Conservation (phyloP, 495 filamentous ascomycete species). For the Chaetomium fimeti region DNA sequence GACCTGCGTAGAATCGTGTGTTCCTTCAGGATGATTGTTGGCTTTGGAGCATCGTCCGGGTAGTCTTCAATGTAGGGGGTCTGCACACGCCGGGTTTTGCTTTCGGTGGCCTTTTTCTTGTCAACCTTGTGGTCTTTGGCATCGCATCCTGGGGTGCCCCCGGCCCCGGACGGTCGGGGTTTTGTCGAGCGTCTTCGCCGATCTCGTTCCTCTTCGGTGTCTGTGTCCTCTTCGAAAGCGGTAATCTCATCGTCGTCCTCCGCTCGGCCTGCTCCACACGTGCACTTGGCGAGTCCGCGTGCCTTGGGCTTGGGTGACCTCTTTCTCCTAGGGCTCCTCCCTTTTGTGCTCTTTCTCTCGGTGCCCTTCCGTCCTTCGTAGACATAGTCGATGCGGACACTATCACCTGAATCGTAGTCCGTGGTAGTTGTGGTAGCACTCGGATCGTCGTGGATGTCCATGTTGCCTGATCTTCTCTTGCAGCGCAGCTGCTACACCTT, state of each 20-base stretch:
- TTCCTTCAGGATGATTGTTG: constrained; percentile 31
- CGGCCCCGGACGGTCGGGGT: constrained; percentile 14
- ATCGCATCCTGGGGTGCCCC: not conserved
- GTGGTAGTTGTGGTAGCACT: constrained; percentile 29
- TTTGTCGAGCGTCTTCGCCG: not conserved
- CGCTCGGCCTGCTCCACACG: constrained; percentile 2
- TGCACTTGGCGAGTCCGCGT: constrained; percentile 12
- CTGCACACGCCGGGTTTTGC: constrained; percentile 16
- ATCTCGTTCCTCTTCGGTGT: constrained; percentile 20
- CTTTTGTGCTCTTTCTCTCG: constrained; percentile 14
- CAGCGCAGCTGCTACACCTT: constrained; percentile 23
- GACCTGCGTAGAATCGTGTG: constrained; percentile 30
- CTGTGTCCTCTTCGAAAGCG: constrained; percentile 23
- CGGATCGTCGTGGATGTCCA: constrained; percentile 23
- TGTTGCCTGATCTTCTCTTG: constrained; percentile 27
- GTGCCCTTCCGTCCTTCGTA: constrained; percentile 22
- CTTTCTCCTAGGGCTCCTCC: constrained; percentile 23
- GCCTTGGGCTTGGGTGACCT: constrained; percentile 21
- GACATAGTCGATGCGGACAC: constrained; percentile 28
- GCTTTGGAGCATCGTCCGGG: constrained; percentile 26
- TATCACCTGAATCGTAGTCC: constrained; percentile 36
- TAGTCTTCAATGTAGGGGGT: constrained; percentile 38
- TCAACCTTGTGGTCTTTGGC: constrained; percentile 9
- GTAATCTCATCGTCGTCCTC: constrained; percentile 22
- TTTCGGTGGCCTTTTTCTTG: constrained; percentile 12